Evolutionary conservation across 2,329 filamentous ascomycete species (phyloP), one percentile per base, ranked within the genome.

Genomic region (Pseudogymnoascus sp.): DNA sequence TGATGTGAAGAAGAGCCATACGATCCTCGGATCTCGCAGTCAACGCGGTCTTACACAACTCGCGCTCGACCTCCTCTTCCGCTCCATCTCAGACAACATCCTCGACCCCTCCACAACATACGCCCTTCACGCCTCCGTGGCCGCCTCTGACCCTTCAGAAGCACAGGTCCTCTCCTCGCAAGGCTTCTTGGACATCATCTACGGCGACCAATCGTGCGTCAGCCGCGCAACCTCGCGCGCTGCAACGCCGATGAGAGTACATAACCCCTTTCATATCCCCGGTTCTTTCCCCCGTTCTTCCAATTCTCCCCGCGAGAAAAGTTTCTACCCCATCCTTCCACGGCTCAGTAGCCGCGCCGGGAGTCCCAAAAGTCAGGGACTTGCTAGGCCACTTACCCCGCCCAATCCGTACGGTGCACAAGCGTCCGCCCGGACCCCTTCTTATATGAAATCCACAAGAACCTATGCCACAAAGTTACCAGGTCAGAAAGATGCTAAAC

Each of bases 31-130:
- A 63, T 96, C 91, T 11, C 88, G 87, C 69, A 85, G 83, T 21
- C 90, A 97, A 75, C 88, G 93, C 68, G 95, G 95, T 66, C 79
- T 99, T 62, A 96, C 92, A 0, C 95, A 99, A 75, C 87, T 99
- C 71, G 85, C 91, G 0, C 87, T 99, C 63, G 93, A 97, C 72
- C 84, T 96, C 42, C 82, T 97, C 60, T 99, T 96, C 77, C 87
- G 88, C 67, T 93, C 90, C 50, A 85, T 96, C 61, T 86, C 85
- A 64, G 78, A 83, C 17, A 89, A 87, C 65, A 85, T 96, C 63
- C 85, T 89, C 68, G 85, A 90, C 61, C 77, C 82, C 23, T 78
- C 78, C 23, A 77, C 79, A 3, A 82, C 83, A 13, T 81, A 85
- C 1, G 77, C 83, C 1, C 81, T 90, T 4, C 86, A 95, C 67